phyloP scores from a whole-genome alignment of 2,329 filamentous ascomycete species.

The Pestalotiopsis sp. region DNA sequence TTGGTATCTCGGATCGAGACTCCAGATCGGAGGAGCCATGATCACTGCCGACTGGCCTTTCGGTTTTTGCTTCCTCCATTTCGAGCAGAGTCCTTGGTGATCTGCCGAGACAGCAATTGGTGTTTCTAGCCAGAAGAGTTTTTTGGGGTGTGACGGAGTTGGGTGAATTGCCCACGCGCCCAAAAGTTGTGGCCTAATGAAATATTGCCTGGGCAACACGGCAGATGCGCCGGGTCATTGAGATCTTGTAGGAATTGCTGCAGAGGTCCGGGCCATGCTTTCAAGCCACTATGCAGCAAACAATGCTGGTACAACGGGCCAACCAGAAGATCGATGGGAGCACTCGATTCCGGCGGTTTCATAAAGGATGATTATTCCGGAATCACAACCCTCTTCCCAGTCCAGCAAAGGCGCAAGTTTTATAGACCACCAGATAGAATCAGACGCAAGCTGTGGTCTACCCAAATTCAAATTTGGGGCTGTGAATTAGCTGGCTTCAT shows the following conservation, averaged over 20 bases:
- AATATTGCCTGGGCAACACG: no score
- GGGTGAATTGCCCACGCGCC: neutral
- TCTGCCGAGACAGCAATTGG: neutral
- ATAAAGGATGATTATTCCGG: neutral
- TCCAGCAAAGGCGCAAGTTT: no score
- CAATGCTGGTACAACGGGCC: neutral
- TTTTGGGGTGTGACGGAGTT: neutral
- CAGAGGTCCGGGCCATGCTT: neutral
- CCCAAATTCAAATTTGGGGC: rapidly evolving
- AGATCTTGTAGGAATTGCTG: no score
- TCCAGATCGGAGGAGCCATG: neutral
- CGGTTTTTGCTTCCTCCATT: neutral
- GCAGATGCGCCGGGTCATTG: neutral
- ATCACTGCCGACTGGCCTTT: neutral
- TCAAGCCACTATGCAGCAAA: neutral
- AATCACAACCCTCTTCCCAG: no score
- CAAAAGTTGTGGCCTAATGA: neutral
- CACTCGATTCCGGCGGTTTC: neutral
- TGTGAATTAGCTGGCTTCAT: no score
- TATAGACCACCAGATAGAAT: no score
- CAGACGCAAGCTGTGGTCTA: no score
- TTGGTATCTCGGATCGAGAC: neutral
- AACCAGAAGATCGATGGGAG: neutral
- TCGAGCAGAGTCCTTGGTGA: neutral
- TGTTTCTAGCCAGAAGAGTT: neutral